These are phyloP conservation scores for Hydnomerulius pinastri DNA, from an alignment of 768 basidiomycete species.

Conservation along the genomic window DNA sequence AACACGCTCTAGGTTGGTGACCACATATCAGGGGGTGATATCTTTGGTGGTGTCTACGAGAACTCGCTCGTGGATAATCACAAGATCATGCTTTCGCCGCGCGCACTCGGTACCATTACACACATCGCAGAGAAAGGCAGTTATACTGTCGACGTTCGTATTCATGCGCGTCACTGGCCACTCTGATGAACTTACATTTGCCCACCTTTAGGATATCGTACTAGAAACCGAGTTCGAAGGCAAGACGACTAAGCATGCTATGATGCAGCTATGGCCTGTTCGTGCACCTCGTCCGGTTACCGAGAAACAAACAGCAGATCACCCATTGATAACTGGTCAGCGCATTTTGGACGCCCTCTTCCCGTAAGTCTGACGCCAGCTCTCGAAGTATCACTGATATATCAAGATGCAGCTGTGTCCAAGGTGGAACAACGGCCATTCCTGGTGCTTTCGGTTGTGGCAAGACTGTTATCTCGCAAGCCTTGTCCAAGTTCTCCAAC, in stretches of 20 bases:
- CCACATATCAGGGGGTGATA: slow-evolving; percentile 95
- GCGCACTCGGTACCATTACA: slow-evolving; percentile 93
- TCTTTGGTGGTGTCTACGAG: slow-evolving; percentile 94
- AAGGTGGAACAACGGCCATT: slow-evolving; percentile 96
- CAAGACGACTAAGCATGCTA: slow-evolving; percentile 86
- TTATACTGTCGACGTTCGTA: slow-evolving; percentile 83
- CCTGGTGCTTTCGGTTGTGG: slow-evolving; percentile 99
- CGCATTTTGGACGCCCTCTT: slow-evolving; percentile 96
- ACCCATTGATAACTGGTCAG: slow-evolving; percentile 93
- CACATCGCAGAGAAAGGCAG: slow-evolving; percentile 92
- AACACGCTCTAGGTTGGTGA: slow-evolving; percentile 74
- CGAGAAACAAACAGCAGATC: slow-evolving; percentile 93
- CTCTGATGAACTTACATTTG: slow-evolving; percentile 2
- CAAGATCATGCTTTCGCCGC: slow-evolving; percentile 95
- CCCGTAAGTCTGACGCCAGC: slow-evolving; percentile 62
- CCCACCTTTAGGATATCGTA: slow-evolving; percentile 72
- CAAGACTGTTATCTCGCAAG: slow-evolving; percentile 98
- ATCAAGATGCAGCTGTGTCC: slow-evolving; percentile 68
- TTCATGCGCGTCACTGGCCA: background rate
- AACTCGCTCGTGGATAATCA: slow-evolving; percentile 96
- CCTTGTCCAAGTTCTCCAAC: slow-evolving; percentile 97
- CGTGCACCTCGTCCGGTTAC: slow-evolving; percentile 94
- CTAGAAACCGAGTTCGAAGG: slow-evolving; percentile 98
- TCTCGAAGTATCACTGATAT: background rate
- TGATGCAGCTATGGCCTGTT: slow-evolving; percentile 99